Percentiles rank a stretch among this genome's conserved stretches.
These are phyloP conservation scores for Pogostemon cablin DNA, from an alignment of 257 asterid genomes.

Conservation along the genomic window DNA sequence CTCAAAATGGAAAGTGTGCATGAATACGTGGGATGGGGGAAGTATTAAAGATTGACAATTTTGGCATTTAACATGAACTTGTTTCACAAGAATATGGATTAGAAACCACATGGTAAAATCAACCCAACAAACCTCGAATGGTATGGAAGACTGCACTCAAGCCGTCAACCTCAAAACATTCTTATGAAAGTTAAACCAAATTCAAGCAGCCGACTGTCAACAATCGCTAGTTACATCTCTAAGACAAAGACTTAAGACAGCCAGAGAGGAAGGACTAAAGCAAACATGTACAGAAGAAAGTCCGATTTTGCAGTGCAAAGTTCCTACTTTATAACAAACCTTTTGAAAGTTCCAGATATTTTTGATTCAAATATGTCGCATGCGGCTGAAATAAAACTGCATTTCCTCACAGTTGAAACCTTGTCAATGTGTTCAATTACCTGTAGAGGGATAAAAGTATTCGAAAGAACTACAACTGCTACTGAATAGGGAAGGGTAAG, in stretches of 20 bases:
- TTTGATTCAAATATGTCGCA: constrained; percentile 86
- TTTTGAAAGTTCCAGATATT: constrained; percentile 89
- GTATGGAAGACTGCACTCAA: constrained; percentile 7
- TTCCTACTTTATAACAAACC: constrained; percentile 45
- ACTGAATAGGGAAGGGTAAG: not conserved
- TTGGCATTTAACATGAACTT: constrained; percentile 15
- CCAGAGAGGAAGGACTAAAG: constrained; percentile 24
- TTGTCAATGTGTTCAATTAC: constrained; percentile 85
- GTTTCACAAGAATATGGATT: not conserved
- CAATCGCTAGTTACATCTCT: constrained; percentile 18
- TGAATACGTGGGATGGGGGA: too few relatives aligned
- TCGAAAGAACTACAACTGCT: constrained; percentile 31
- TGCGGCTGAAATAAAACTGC: constrained; percentile 88
- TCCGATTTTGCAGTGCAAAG: not conserved
- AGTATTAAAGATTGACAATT: not conserved
- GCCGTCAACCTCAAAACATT: constrained; percentile 2
- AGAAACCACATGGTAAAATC: not conserved
- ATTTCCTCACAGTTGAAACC: constrained; percentile 79
- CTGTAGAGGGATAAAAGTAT: constrained; percentile 45
- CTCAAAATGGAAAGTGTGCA: too few relatives aligned
- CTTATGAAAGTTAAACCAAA: constrained; percentile 15
- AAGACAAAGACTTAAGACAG: constrained; percentile 21
- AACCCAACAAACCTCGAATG: constrained; percentile 18
- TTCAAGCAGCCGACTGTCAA: not conserved
- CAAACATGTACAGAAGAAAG: not conserved